These are phyloP conservation scores for Mycena vitilis DNA, from an alignment of 768 basidiomycete species.

Conservation along the genomic window DNA sequence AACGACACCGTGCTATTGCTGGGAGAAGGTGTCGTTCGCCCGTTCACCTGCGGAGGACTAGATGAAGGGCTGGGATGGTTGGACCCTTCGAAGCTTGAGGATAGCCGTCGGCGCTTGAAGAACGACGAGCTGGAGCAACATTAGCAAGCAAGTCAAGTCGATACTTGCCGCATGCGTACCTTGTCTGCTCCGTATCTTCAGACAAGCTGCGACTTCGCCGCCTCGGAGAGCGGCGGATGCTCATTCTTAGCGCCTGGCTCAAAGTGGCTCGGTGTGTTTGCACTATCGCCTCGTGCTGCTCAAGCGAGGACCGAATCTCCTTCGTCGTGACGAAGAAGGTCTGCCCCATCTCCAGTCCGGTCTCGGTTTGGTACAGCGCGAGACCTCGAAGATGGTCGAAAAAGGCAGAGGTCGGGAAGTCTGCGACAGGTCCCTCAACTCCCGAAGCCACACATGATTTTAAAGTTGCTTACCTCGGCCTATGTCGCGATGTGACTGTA, in stretches of 20 bases:
- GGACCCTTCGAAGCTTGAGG: slow-evolving; percentile 47
- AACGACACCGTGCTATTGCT: slow-evolving; percentile 58
- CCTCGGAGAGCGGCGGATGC: slow-evolving; percentile 58
- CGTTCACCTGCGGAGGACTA: slow-evolving; percentile 49
- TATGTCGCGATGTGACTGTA: slow-evolving; percentile 58
- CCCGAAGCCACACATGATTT: background rate
- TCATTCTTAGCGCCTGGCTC: slow-evolving; percentile 51
- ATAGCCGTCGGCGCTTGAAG: slow-evolving; percentile 59
- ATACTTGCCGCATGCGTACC: slow-evolving; percentile 43
- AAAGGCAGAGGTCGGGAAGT: slow-evolving; percentile 62
- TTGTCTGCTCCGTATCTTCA: slow-evolving; percentile 50
- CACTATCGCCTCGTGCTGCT: slow-evolving; percentile 47
- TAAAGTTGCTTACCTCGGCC: slow-evolving; percentile 52
- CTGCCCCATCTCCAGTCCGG: slow-evolving; percentile 22
- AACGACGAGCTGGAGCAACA: slow-evolving; percentile 43
- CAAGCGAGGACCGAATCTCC: slow-evolving; percentile 47
- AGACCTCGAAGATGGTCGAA: slow-evolving; percentile 61
- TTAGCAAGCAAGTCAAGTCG: background rate
- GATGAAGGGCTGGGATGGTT: slow-evolving; percentile 49
- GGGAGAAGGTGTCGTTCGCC: slow-evolving; percentile 56
- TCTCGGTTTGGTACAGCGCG: slow-evolving; percentile 46
- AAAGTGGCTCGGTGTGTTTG: slow-evolving; percentile 52
- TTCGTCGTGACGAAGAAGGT: slow-evolving; percentile 44
- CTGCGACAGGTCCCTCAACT: slow-evolving; percentile 38
- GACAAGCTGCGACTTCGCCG: slow-evolving; percentile 56